Percentiles rank a stretch among this genome's conserved stretches.
Evolutionary conservation across 257 asterid species (phyloP).

Genomic region (Thymus mandschuricus): DNA sequence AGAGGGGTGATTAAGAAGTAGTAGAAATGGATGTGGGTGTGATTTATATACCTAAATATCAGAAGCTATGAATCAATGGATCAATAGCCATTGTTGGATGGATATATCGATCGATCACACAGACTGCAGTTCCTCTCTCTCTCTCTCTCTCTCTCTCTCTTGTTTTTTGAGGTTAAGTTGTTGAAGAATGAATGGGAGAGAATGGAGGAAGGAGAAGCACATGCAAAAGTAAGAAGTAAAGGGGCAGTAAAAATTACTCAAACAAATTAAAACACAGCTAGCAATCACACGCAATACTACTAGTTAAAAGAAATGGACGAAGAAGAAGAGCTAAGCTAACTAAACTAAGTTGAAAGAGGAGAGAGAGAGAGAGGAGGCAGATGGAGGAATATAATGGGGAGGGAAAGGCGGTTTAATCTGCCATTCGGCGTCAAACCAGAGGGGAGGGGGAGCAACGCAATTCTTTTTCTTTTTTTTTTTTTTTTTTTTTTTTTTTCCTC

Average conservation of each 20-base stretch:
- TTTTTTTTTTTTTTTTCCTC: neutral
- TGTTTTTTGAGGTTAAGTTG: too few species aligned
- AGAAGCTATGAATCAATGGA: neutral
- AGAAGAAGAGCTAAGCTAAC: neutral
- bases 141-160: too few species aligned
- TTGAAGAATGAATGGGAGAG: neutral
- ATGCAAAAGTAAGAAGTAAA: conserved; percentile 20
- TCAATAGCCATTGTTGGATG: neutral
- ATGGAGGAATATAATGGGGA: conserved; percentile 39
- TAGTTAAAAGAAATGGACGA: too few species aligned
- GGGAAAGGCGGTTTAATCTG: conserved; percentile 40
- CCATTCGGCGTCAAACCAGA: conserved; percentile 36
- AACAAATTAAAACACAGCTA: neutral
- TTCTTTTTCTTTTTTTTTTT: neutral
- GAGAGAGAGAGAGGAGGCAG: conserved; percentile 11
- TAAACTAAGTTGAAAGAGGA: too few species aligned
- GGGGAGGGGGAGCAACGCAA: conserved; percentile 25
- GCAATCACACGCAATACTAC: conserved; percentile 23
- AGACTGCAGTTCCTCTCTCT: too few species aligned
- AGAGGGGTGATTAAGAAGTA: neutral
- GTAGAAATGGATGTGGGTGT: neutral
- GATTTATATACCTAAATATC: conserved; percentile 6
- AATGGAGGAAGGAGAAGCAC: neutral
- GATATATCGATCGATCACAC: too few species aligned
- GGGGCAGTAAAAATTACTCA: conserved; percentile 26